These are phyloP conservation scores for Alternaria viburni DNA, from an alignment of 2,329 filamentous ascomycete genomes.

Conservation along the genomic window DNA sequence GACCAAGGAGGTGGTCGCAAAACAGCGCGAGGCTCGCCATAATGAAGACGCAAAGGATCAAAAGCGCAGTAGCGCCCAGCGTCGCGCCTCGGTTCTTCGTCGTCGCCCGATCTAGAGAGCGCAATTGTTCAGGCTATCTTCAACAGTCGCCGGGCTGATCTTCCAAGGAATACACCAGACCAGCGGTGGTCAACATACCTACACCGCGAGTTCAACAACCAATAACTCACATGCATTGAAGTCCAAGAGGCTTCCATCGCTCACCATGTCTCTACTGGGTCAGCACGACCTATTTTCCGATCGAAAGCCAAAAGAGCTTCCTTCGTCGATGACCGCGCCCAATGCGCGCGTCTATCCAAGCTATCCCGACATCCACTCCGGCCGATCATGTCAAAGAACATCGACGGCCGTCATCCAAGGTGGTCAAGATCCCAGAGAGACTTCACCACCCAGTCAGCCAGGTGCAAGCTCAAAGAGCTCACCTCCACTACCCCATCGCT, in stretches of 20 bases:
- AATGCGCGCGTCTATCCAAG: neutral
- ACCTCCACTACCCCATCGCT: neutral
- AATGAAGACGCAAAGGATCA: neutral
- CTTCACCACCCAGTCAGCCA: neutral
- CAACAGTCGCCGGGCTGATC: too few species aligned
- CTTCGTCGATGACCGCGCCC: fast-evolving
- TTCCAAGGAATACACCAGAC: neutral
- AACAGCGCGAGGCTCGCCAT: neutral
- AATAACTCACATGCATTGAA: neutral
- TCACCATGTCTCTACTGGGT: fast-evolving
- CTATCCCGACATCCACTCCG: neutral
- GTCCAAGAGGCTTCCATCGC: neutral
- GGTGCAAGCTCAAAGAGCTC: neutral
- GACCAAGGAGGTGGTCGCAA: neutral
- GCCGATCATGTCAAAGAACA: neutral
- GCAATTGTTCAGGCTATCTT: too few species aligned
- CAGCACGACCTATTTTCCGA: fast-evolving
- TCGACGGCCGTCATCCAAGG: fast-evolving
- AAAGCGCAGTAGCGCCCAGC: neutral
- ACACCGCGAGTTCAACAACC: neutral
- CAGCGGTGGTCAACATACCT: fast-evolving
- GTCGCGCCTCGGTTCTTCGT: neutral
- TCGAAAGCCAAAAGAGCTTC: neutral
- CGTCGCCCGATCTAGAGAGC: neutral
- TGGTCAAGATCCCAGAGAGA: neutral